Evolutionary conservation across 2,329 filamentous ascomycete species (phyloP).

Genomic region (Apiospora marii): DNA sequence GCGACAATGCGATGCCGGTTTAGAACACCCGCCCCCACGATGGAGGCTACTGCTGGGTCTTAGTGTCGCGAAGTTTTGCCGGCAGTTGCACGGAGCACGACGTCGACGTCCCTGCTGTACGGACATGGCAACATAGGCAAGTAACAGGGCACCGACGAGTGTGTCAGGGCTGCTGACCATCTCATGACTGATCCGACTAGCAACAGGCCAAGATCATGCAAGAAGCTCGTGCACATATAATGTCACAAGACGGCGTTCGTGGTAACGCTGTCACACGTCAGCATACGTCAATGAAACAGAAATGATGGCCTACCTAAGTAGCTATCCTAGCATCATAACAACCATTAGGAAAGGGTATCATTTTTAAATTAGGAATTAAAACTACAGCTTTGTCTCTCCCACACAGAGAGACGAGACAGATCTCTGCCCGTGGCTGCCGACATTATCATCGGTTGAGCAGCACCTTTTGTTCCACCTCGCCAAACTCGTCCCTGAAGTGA

Average conservation of each 20-base stretch:
- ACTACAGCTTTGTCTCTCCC: not conserved
- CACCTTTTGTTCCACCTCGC: conserved; percentile 8
- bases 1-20: not conserved
- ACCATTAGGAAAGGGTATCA: not conserved
- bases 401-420: not conserved
- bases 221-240: not conserved
- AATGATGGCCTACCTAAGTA: not conserved
- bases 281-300: not conserved
- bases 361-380: not conserved
- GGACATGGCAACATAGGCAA: not conserved
- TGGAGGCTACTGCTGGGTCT: not conserved
- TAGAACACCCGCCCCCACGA: not conserved
- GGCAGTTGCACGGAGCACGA: not conserved
- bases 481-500: conserved; percentile 6
- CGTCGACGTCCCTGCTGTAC: not conserved
- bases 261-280: not conserved
- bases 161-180: conserved; percentile 1
- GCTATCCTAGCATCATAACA: not conserved
- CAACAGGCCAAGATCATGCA: not conserved
- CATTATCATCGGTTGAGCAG: conserved; percentile 2
- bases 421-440: not conserved
- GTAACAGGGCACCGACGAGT: not conserved
- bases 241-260: not conserved
- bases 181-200: not conserved
- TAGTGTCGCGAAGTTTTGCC: not conserved